These are phyloP conservation scores for Carex sylvatica DNA, from an alignment of 202 grass and related monocot species.

Conservation along the genomic window DNA sequence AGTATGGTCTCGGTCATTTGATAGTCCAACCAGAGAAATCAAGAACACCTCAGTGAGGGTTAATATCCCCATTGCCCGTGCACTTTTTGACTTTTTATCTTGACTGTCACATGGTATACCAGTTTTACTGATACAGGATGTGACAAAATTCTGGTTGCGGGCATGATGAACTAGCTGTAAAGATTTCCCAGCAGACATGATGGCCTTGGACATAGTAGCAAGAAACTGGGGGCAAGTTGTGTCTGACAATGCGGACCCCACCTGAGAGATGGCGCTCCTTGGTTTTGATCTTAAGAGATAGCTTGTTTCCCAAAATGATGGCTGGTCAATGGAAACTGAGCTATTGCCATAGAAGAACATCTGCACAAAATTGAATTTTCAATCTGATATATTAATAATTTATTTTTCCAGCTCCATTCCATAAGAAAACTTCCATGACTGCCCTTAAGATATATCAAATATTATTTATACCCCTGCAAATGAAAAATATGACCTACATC, in stretches of 20 bases:
- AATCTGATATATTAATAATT: conserved; percentile 14
- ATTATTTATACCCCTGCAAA: neutral
- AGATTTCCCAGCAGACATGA: conserved; percentile 95
- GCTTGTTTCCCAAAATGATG: conserved; percentile 93
- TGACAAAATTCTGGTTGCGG: conserved; percentile 38
- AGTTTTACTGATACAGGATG: conserved; percentile 26
- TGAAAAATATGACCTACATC: neutral
- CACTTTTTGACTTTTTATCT: conserved; percentile 49
- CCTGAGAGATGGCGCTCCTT: conserved; percentile 29
- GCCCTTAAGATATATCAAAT: neutral
- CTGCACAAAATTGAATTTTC: conserved; percentile 37
- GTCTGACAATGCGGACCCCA: neutral
- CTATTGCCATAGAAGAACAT: conserved; percentile 90
- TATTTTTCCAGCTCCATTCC: neutral
- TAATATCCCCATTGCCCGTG: conserved; percentile 57
- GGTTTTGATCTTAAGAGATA: conserved; percentile 67
- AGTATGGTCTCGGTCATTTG: conserved; percentile 73
- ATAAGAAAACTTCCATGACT: conserved; percentile 3
- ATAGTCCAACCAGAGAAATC: conserved; percentile 74
- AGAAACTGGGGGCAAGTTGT: conserved; percentile 58
- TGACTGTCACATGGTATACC: conserved; percentile 20
- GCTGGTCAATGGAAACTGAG: conserved; percentile 72
- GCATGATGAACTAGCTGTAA: conserved; percentile 83
- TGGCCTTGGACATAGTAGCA: conserved; percentile 57
- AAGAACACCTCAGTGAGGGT: conserved; percentile 81